Percentiles rank a stretch among this genome's conserved stretches.
Conservation (phyloP, 2,329 filamentous ascomycete species). For the Sarocladium strictum region DNA sequence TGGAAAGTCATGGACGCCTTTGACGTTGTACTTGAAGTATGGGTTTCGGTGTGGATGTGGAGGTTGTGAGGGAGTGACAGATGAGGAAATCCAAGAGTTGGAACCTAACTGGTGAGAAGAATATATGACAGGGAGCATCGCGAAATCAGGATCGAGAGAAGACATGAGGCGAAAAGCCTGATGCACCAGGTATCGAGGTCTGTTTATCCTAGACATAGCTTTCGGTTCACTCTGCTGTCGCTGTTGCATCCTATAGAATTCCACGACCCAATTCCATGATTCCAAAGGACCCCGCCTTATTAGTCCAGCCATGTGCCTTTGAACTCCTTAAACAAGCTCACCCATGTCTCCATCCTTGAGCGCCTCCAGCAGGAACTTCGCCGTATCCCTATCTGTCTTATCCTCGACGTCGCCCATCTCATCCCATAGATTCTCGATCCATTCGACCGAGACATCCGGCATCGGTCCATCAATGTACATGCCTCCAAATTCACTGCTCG, state of each 20-base stretch:
- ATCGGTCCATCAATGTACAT: conserved; percentile 23
- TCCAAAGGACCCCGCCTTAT: too few relatives aligned
- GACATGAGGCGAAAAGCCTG: too few relatives aligned
- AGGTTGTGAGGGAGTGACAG: conserved; percentile 27
- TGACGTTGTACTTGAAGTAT: conserved; percentile 35
- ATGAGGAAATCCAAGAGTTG: conserved; percentile 7
- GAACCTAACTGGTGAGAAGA: conserved; percentile 8
- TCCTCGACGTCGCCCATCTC: conserved; percentile 22
- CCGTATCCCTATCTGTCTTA: conserved; percentile 30
- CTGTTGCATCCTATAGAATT: neutral
- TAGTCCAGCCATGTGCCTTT: neutral
- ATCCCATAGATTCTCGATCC: conserved; percentile 32
- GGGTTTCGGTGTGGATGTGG: conserved; percentile 50
- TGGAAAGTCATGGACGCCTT: conserved; percentile 26
- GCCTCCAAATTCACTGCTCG: conserved; percentile 18
- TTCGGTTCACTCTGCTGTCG: neutral
- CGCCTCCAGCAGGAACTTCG: conserved; percentile 31
- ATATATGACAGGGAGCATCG: too few relatives aligned
- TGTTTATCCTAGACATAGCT: too few relatives aligned
- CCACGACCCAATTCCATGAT: too few relatives aligned
- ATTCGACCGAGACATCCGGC: conserved; percentile 23
- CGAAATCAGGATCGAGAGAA: too few relatives aligned
- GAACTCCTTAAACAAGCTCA: conserved; percentile 10
- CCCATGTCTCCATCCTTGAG: conserved; percentile 24
- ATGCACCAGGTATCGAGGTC: too few relatives aligned